A percentile compares a stretch with the other conserved stretches of the same genome.
phyloP scores from a whole-genome alignment of 768 basidiomycete species.

The Mycena vulgaris region DNA sequence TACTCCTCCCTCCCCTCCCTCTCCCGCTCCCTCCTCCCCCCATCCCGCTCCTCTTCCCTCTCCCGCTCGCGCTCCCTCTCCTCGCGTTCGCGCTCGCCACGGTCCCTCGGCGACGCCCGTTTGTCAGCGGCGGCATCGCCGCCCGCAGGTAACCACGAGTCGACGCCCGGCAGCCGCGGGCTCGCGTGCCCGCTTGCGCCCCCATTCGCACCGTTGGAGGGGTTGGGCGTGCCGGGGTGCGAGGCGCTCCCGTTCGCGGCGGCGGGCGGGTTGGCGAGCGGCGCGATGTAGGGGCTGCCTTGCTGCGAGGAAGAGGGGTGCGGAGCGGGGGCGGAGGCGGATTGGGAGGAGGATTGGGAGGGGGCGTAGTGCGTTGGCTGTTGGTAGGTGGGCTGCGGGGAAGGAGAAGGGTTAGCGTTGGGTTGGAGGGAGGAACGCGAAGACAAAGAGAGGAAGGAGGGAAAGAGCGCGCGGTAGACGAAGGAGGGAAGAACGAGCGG shows the following conservation, averaged over 20 bases:
- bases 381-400: background rate
- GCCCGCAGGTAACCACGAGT: too few species aligned
- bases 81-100: too few species aligned
- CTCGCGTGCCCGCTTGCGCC: background rate
- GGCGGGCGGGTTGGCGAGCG: background rate
- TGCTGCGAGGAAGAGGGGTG: background rate
- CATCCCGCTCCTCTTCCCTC: background rate
- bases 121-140: too few species aligned
- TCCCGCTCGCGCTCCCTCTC: background rate
- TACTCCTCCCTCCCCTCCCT: background rate
- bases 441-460: background rate
- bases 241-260: background rate
- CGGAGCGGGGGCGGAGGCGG: background rate
- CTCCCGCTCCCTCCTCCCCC: background rate
- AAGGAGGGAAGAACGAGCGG: too few species aligned
- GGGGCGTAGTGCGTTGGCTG: slow-evolving; percentile 1
- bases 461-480: background rate
- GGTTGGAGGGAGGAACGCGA: background rate
- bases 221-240: slow-evolving; percentile 1
- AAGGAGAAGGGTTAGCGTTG: background rate
- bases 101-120: too few species aligned
- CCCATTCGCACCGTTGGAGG: background rate
- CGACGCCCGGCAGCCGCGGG: background rate
- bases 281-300: background rate
- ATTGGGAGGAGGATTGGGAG: background rate